Percentiles rank a stretch among this genome's conserved stretches.
Evolutionary conservation across 352 stramenopile species (phyloP).

Genomic region (Globisporangium alternatum): DNA sequence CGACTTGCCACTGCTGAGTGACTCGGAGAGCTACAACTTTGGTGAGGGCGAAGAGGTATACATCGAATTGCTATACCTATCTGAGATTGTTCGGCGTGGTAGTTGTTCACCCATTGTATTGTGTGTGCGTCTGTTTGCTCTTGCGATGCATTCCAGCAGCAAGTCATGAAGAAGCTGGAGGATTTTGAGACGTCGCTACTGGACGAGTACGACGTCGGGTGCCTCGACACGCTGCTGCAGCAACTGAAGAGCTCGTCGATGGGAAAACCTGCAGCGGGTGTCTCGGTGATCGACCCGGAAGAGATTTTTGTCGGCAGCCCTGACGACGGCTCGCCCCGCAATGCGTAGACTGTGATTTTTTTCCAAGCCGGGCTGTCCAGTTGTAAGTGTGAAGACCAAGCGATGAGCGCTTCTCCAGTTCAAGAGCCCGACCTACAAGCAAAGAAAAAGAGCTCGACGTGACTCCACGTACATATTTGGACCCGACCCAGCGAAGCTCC

Average conservation of each 20-base stretch:
- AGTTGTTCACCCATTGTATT: slow-evolving; percentile 22
- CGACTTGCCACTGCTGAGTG: slow-evolving; percentile 63
- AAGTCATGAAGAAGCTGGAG: slow-evolving; percentile 87
- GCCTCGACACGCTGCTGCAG: slow-evolving; percentile 77
- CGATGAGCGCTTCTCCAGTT: not conserved
- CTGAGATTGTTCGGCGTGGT: not conserved
- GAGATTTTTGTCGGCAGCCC: slow-evolving; percentile 51
- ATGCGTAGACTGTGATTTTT: slow-evolving; percentile 25
- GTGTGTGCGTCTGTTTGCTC: slow-evolving; percentile 12
- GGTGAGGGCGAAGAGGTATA: slow-evolving; percentile 76
- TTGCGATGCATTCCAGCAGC: slow-evolving; percentile 42
- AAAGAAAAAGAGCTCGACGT: slow-evolving; percentile 12
- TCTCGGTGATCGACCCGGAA: slow-evolving; percentile 52
- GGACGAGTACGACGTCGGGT: slow-evolving; percentile 84
- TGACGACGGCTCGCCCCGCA: slow-evolving; percentile 32
- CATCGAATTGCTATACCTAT: not conserved
- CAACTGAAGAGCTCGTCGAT: slow-evolving; percentile 60
- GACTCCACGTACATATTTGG: slow-evolving; percentile 19
- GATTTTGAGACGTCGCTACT: slow-evolving; percentile 86
- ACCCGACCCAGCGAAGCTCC: slow-evolving; percentile 5
- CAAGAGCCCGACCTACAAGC: not conserved
- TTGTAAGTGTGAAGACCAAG: slow-evolving; percentile 8
- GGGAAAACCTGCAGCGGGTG: slow-evolving; percentile 31
- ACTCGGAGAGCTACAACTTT: slow-evolving; percentile 72
- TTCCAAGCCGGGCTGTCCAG: slow-evolving; percentile 2